These are phyloP conservation scores for Blastosporella zonata DNA, from an alignment of 1,284 basidiomycete species.

Conservation along the genomic window DNA sequence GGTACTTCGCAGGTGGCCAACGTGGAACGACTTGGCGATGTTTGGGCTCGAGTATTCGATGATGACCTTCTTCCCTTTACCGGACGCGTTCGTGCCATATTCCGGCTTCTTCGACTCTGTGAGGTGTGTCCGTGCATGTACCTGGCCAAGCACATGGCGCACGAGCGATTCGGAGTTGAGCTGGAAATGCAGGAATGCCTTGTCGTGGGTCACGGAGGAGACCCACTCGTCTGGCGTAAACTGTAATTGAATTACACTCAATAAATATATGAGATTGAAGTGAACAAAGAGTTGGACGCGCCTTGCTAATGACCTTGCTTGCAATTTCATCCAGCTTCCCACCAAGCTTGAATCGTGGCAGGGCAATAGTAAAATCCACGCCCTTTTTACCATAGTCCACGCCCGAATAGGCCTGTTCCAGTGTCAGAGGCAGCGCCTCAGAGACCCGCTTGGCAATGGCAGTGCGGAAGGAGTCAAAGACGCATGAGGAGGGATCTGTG, in stretches of 20 bases:
- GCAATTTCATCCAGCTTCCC: conserved; percentile 83
- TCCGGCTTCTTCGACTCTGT: conserved; percentile 51
- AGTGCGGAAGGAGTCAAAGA: conserved; percentile 83
- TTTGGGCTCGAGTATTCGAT: conserved; percentile 96
- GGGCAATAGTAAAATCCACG: conserved; percentile 88
- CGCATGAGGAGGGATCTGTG: conserved; percentile 68
- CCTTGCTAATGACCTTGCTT: conserved; percentile 70
- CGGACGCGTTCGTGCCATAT: conserved; percentile 76
- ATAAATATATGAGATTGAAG: background rate
- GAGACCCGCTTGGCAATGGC: conserved; percentile 80
- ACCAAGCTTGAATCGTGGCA: conserved; percentile 87
- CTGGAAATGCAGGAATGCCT: conserved; percentile 83
- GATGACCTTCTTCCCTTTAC: conserved; percentile 76
- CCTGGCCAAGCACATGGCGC: conserved; percentile 77
- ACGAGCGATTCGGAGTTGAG: conserved; percentile 72
- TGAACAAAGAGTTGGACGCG: conserved; percentile 35
- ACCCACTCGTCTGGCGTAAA: conserved; percentile 71
- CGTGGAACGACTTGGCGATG: conserved; percentile 98
- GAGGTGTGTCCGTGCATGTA: conserved; percentile 71
- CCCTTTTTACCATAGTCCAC: conserved; percentile 93
- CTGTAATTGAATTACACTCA: conserved; percentile 31
- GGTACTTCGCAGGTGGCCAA: conserved; percentile 94
- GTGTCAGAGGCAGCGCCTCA: conserved; percentile 65
- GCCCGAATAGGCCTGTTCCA: conserved; percentile 78
- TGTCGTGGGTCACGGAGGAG: conserved; percentile 64